Conservation (phyloP, 345 rosid genomes). For the Eucalyptus sp. region DNA sequence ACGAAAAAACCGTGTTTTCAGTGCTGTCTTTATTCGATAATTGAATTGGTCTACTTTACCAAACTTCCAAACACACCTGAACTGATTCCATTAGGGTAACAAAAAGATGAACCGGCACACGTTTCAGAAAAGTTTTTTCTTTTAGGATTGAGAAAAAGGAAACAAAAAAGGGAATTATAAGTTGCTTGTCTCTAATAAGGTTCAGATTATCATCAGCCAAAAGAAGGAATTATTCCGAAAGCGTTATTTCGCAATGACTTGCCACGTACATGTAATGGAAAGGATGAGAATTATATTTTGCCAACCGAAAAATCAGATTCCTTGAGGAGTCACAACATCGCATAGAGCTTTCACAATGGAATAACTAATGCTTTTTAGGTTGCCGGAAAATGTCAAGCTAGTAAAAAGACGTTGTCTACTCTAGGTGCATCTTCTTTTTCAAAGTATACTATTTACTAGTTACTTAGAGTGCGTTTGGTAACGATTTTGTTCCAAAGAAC, state of each 20-base stretch:
- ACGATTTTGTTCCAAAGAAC: no score
- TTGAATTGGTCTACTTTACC: no score
- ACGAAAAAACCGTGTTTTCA: no score
- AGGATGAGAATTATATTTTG: neutral
- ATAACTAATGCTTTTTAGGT: neutral
- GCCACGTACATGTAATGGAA: rapidly evolving
- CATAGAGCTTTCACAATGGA: neutral
- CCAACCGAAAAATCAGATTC: neutral
- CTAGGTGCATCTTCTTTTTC: neutral
- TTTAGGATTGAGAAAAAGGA: no score
- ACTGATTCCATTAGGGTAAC: no score
- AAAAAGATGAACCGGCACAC: no score
- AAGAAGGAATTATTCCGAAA: neutral
- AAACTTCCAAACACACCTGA: no score
- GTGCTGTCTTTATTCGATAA: no score
- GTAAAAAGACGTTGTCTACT: neutral
- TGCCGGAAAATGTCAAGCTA: neutral
- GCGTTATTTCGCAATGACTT: neutral
- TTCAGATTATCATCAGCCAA: neutral
- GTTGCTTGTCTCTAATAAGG: neutral
- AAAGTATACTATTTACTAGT: neutral
- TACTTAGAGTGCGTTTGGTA: no score
- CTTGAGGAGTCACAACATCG: neutral
- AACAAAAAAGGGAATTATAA: neutral
- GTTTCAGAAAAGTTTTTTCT: no score